phyloP scores from a whole-genome alignment of 106 monocot species.

The Gastrodia elata region DNA sequence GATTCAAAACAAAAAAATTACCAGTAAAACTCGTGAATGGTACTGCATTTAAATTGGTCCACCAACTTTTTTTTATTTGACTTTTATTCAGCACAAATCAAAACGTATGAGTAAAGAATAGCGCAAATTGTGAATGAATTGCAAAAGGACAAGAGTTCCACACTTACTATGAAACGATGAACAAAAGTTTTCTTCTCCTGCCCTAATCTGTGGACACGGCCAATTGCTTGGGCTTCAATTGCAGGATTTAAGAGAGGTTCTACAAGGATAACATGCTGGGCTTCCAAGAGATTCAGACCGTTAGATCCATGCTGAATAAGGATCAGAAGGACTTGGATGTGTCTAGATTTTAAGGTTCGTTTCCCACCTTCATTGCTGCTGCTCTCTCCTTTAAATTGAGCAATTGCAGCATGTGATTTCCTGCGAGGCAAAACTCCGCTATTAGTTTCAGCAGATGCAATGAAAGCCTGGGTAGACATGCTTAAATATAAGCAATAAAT shows the following conservation, averaged over 20 bases:
- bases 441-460: not conserved
- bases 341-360: slow-evolving; percentile 12
- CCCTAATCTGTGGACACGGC: slow-evolving; percentile 78
- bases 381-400: slow-evolving; percentile 67
- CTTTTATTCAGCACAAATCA: not conserved
- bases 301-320: slow-evolving; percentile 89
- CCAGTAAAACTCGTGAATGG: no score
- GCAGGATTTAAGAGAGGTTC: slow-evolving; percentile 91
- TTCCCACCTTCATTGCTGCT: slow-evolving; percentile 4
- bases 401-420: slow-evolving; percentile 70
- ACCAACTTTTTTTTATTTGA: no score
- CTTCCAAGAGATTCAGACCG: slow-evolving; percentile 90
- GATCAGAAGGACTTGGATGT: slow-evolving; percentile 71
- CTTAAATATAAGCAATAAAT: not conserved
- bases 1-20: no score
- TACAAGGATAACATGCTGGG: slow-evolving; percentile 87
- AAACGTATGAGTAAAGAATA: no score
- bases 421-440: slow-evolving; percentile 21
- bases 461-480: not conserved
- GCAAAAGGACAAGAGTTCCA: not conserved
- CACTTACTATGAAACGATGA: slow-evolving; percentile 81
- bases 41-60: no score
- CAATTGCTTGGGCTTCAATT: slow-evolving; percentile 88
- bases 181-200: slow-evolving; percentile 85
- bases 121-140: no score